Conservation (phyloP, 176 grass and related monocot genomes). For the Thinopyrum elongatum region DNA sequence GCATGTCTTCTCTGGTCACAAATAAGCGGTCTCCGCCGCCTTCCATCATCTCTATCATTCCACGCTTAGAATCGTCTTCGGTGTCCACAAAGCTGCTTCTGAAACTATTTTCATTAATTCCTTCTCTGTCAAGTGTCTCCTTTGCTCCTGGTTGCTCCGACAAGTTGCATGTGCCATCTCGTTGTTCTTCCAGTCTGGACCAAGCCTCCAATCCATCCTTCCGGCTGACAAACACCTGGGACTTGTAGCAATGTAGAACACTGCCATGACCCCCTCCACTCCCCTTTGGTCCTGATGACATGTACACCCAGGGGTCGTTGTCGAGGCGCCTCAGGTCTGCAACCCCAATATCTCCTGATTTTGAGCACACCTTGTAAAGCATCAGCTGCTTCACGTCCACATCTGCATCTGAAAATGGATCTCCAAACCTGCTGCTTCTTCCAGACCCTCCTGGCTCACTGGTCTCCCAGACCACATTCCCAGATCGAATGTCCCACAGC, state of each 20-base stretch:
- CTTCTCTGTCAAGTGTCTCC: slow-evolving; percentile 9
- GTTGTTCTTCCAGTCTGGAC: slow-evolving; percentile 54
- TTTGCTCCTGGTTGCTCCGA: slow-evolving; percentile 15
- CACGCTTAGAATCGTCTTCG: slow-evolving; percentile 58
- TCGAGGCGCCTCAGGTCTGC: slow-evolving; percentile 78
- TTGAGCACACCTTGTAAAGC: slow-evolving; percentile 88
- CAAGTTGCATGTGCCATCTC: background rate
- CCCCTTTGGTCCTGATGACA: slow-evolving; percentile 46
- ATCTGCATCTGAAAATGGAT: slow-evolving; percentile 76
- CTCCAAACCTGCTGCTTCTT: slow-evolving; percentile 73
- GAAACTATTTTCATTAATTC: slow-evolving; percentile 27
- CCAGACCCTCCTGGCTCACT: slow-evolving; percentile 77
- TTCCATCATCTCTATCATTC: slow-evolving; percentile 66
- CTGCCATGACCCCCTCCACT: slow-evolving; percentile 62
- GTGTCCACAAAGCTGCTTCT: slow-evolving; percentile 65
- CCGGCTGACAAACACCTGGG: slow-evolving; percentile 77
- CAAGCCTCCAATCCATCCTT: slow-evolving; percentile 81
- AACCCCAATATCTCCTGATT: slow-evolving; percentile 71
- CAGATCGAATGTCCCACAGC: slow-evolving; percentile 75
- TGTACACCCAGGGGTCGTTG: slow-evolving; percentile 83
- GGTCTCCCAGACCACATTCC: slow-evolving; percentile 80
- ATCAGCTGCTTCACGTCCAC: slow-evolving; percentile 53
- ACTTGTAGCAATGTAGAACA: slow-evolving; percentile 67
- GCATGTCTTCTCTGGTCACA: slow-evolving; percentile 53
- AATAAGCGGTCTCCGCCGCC: slow-evolving; percentile 85